These are phyloP conservation scores for Chenopodium formosanum DNA, from an alignment of 148 eudicot species.

Conservation along the genomic window DNA sequence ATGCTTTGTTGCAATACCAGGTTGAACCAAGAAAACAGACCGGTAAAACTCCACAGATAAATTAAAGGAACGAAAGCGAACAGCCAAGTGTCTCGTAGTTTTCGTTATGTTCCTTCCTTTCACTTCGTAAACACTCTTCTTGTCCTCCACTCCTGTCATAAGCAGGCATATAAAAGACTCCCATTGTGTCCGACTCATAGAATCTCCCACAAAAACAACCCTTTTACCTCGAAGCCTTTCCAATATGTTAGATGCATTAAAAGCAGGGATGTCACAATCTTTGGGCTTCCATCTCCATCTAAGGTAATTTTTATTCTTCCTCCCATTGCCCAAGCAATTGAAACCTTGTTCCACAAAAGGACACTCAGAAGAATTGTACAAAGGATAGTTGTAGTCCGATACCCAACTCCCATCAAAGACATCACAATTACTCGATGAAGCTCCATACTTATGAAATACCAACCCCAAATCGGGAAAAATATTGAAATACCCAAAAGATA, in stretches of 20 bases:
- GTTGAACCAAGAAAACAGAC: constrained; percentile 60
- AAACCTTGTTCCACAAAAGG: constrained; percentile 63
- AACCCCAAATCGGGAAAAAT: constrained; percentile 39
- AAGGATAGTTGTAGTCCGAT: constrained; percentile 45
- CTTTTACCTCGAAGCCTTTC: constrained; percentile 50
- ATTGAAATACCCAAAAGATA: constrained; percentile 43
- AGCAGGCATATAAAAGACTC: constrained; percentile 69
- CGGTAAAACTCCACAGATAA: constrained; percentile 59
- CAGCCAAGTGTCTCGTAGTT: constrained; percentile 50
- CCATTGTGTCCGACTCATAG: constrained; percentile 75
- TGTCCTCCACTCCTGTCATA: constrained; percentile 66
- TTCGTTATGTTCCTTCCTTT: constrained; percentile 56
- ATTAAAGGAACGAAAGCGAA: constrained; percentile 54
- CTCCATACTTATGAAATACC: constrained; percentile 31
- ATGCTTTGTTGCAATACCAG: constrained; percentile 45
- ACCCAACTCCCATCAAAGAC: constrained; percentile 60
- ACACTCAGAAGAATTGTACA: constrained; percentile 60
- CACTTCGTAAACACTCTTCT: constrained; percentile 57
- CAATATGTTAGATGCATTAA: constrained; percentile 41
- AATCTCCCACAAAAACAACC: constrained; percentile 74
- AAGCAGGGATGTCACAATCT: constrained; percentile 44
- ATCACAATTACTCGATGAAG: constrained; percentile 32
- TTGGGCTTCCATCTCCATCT: constrained; percentile 68
- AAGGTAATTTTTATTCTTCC: constrained; percentile 47
- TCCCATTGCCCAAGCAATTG: constrained; percentile 66